These are phyloP conservation scores for Phaeosphaeriaceae sp. DNA, from an alignment of 2,329 filamentous ascomycete genomes.

Conservation along the genomic window DNA sequence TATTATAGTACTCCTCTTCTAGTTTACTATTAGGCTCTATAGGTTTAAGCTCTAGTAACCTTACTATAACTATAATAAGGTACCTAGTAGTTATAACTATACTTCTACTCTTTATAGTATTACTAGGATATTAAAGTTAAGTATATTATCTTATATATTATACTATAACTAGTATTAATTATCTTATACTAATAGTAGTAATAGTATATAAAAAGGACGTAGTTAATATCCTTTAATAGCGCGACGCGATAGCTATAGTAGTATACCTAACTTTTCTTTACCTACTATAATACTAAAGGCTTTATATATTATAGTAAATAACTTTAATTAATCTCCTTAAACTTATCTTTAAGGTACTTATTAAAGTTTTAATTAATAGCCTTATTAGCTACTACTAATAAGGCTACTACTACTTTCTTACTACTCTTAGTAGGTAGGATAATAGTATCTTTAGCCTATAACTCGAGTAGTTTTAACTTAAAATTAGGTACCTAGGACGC, in stretches of 20 bases:
- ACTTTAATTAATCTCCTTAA: slow-evolving; percentile 1
- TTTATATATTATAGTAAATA: background rate
- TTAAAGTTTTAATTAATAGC: too few species aligned
- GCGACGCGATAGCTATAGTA: slow-evolving; percentile 3
- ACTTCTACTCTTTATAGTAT: slow-evolving; percentile 2
- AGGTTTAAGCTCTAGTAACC: too few species aligned
- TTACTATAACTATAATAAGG: too few species aligned
- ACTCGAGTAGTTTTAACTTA: too few species aligned
- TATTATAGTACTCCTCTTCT: too few species aligned
- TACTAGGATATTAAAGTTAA: background rate
- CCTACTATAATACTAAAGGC: background rate
- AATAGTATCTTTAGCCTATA: too few species aligned
- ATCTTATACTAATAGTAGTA: background rate
- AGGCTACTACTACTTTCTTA: too few species aligned
- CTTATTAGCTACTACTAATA: too few species aligned
- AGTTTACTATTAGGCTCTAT: too few species aligned
- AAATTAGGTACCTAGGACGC: too few species aligned
- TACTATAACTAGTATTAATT: too few species aligned
- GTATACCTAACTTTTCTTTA: slow-evolving; percentile 1
- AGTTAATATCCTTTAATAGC: background rate
- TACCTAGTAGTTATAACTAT: background rate
- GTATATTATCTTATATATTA: slow-evolving; percentile 2
- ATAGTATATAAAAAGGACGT: background rate
- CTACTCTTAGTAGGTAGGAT: too few species aligned
- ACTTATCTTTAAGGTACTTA: slow-evolving; percentile 1